phyloP scores from a whole-genome alignment of 73 alveolate genomes.

The Uronychia binucleata region DNA sequence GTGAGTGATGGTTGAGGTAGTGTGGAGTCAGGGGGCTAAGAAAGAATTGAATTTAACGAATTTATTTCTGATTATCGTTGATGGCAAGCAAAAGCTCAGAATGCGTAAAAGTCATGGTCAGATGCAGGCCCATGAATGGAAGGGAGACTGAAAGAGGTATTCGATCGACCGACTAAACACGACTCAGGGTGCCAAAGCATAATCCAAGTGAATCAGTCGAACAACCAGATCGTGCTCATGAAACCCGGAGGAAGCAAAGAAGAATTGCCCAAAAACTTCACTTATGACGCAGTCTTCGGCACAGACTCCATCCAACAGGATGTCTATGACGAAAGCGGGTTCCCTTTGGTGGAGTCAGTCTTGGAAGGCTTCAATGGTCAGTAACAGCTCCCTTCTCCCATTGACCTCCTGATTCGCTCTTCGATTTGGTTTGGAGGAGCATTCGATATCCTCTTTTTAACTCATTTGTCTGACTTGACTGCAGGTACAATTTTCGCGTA shows the following conservation, averaged over 20 bases:
- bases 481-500: constrained; percentile 91
- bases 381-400: background rate
- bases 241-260: constrained; percentile 27
- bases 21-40: background rate
- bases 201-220: constrained; percentile 55
- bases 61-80: background rate
- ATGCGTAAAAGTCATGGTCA: constrained; percentile 86
- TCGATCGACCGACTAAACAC: too few relatives aligned
- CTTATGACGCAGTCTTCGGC: constrained; percentile 74
- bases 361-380: constrained; percentile 74
- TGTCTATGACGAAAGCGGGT: constrained; percentile 80
- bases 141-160: constrained; percentile 61
- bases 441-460: constrained; percentile 68
- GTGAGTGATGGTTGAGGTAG: constrained; percentile 3
- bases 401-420: too few relatives aligned
- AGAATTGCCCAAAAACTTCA: constrained; percentile 60
- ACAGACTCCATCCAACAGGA: constrained; percentile 49
- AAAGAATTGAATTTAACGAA: background rate
- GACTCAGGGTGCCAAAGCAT: constrained; percentile 28
- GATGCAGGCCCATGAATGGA: constrained; percentile 77
- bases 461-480: constrained; percentile 76
- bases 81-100: constrained; percentile 28
- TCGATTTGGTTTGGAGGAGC: background rate
- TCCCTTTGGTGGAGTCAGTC: constrained; percentile 81
- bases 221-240: constrained; percentile 54